Evolutionary conservation across 148 eudicot genomes (phyloP), one percentile per base, ranked within the genome.

Genomic region (Oxyria digyna): DNA sequence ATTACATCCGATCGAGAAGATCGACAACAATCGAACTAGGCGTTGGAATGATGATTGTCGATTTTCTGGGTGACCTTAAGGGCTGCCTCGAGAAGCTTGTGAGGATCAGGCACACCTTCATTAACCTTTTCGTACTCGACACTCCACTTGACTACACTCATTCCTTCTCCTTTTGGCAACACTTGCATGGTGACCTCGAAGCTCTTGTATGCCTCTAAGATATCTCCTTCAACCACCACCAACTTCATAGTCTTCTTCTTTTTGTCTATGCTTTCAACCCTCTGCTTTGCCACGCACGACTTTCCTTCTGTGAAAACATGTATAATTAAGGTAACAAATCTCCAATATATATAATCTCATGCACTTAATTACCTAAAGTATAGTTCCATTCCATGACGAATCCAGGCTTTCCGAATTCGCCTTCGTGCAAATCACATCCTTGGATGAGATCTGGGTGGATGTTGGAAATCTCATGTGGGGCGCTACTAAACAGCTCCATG

Each of bases 131-230:
- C 33, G n/a, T 55, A 55, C 6, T 55, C 63, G 63, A 55, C 1
- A 55, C 1, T 55, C 63, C 63, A 55, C 63, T 55, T 26, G n/a
- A 55, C 63, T 1, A 55, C 35, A 23, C 27, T 55, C 35, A 26
- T 0, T 6, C 63, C 33, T 10, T 55, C 63, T 3, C 6, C 63
- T 26, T 55, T 55, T 5, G 63, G 32, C 5, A 26, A 27, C 17
- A 55, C 63, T 55, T 26, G 63, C 10, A 55, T 26, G 3, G 63
- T 55, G 9, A 55, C 17, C 17, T 27, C 33, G 31, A 55, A 55
- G 33, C 63, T 55, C 63, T 55, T 55, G 63, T 55, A 55, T n/a
- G 24, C 63, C n/a, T 55, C 33, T 33, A 55, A 9, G 10, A 55
- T 11, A 55, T 55, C 18, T 55, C 63, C 33, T 17, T 27, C 63